Evolutionary conservation across 2,329 filamentous ascomycete genomes (phyloP).

Genomic region (Lecanoromycetidae sp.): DNA sequence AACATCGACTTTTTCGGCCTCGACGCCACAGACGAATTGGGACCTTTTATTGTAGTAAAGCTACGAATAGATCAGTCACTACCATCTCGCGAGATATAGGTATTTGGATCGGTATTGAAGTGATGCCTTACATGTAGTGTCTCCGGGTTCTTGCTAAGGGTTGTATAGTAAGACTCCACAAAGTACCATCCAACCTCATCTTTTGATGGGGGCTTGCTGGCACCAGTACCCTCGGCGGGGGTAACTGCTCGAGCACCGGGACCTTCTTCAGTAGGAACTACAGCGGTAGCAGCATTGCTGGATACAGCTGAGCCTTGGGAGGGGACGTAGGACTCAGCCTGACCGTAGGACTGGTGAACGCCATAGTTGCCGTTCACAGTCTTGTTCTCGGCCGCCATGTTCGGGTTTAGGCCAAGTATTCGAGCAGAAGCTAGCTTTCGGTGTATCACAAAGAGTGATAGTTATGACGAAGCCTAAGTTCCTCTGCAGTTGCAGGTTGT

Average conservation of each 20-base stretch:
- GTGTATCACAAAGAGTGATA: not conserved
- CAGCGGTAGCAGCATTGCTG: constrained; percentile 17
- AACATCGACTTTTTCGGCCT: constrained; percentile 78
- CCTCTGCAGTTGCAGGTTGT: no score
- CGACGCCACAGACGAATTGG: constrained; percentile 83
- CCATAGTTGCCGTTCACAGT: constrained; percentile 40
- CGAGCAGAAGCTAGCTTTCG: not conserved
- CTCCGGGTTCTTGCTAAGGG: constrained; percentile 83
- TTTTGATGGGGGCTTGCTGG: constrained; percentile 44
- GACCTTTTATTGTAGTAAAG: constrained; percentile 96
- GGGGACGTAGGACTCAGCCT: constrained; percentile 25
- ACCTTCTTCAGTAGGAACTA: constrained; percentile 15
- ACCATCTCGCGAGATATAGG: no score
- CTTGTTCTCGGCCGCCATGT: constrained; percentile 32
- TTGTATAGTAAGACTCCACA: constrained; percentile 98
- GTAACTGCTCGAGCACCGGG: constrained; percentile 5
- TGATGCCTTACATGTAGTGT: constrained; percentile 57
- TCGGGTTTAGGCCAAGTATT: not conserved
- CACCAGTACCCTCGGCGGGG: constrained; percentile 6
- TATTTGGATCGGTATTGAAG: no score
- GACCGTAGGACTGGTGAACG: constrained; percentile 30
- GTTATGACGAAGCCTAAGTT: not conserved
- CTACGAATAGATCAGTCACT: constrained; percentile 24
- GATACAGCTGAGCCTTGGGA: constrained; percentile 19
- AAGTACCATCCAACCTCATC: constrained; percentile 99